Evolutionary conservation across 768 basidiomycete genomes (phyloP).

Genomic region (Lactarius sanguifluus): DNA sequence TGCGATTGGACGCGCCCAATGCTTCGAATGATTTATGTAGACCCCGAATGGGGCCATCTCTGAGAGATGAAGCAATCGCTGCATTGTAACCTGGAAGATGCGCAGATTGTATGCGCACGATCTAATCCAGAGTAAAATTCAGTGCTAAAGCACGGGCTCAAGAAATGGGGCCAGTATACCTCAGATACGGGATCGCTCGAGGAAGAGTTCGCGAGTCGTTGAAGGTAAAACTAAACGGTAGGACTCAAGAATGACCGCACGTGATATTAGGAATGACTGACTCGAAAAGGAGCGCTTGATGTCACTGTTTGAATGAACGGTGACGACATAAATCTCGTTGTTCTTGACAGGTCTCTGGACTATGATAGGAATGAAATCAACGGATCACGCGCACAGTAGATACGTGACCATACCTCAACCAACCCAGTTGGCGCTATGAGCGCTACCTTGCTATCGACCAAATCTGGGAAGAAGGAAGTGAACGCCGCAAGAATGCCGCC

Average conservation of each 20-base stretch:
- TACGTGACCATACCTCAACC: slow-evolving; percentile 49
- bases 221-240: slow-evolving; percentile 36
- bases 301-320: slow-evolving; percentile 68
- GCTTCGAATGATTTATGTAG: slow-evolving; percentile 53
- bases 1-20: slow-evolving; percentile 46
- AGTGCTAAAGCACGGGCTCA: neutral
- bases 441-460: slow-evolving; percentile 63
- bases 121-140: slow-evolving; percentile 39
- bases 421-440: slow-evolving; percentile 71
- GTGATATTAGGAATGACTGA: slow-evolving; percentile 36
- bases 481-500: slow-evolving; percentile 75
- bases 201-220: slow-evolving; percentile 36
- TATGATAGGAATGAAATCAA: slow-evolving; percentile 30
- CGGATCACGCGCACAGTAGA: neutral
- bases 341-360: slow-evolving; percentile 67
- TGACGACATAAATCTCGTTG: slow-evolving; percentile 75
- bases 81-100: slow-evolving; percentile 73
- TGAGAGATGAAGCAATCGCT: slow-evolving; percentile 72
- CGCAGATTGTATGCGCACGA: slow-evolving; percentile 76
- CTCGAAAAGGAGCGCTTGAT: slow-evolving; percentile 60
- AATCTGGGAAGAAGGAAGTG: slow-evolving; percentile 65
- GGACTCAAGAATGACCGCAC: neutral
- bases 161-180: slow-evolving; percentile 23
- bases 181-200: slow-evolving; percentile 36
- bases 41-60: slow-evolving; percentile 71